These are phyloP conservation scores for Ensete glaucum DNA, from an alignment of 176 grass and related monocot species.

Conservation along the genomic window DNA sequence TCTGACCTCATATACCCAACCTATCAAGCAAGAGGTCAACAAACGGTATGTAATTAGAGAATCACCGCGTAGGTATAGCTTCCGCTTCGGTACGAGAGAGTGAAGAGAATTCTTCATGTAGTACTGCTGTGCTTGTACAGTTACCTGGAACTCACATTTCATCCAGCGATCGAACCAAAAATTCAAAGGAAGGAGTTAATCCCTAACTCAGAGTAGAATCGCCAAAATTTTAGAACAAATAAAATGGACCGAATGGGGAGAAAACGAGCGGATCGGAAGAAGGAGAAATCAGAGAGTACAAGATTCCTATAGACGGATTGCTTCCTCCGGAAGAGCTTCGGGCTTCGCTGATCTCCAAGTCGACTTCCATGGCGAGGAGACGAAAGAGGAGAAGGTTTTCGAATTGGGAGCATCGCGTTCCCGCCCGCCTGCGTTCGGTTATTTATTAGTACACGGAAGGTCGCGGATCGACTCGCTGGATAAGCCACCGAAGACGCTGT, in stretches of 20 bases:
- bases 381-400: neutral
- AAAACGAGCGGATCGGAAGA: neutral
- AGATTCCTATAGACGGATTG: conserved; percentile 59
- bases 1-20: too few relatives aligned
- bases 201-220: neutral
- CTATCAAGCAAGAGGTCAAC: neutral
- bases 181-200: neutral
- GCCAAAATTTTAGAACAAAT: neutral
- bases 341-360: conserved; percentile 30
- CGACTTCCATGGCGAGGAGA: conserved; percentile 21
- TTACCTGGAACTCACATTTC: conserved; percentile 70
- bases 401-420: neutral
- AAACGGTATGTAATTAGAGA: neutral
- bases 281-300: conserved; percentile 22
- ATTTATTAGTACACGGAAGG: neutral
- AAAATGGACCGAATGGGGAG: too few relatives aligned
- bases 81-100: conserved; percentile 59
- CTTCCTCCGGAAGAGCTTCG: conserved; percentile 51
- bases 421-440: neutral
- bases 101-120: conserved; percentile 61
- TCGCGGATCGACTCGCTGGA: neutral
- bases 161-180: conserved; percentile 42
- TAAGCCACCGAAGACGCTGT: neutral
- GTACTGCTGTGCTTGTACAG: conserved; percentile 84
- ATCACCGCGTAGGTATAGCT: conserved; percentile 55